These are phyloP conservation scores for Phytophthora hybrid DNA, from an alignment of 352 stramenopile genomes.

Conservation along the genomic window DNA sequence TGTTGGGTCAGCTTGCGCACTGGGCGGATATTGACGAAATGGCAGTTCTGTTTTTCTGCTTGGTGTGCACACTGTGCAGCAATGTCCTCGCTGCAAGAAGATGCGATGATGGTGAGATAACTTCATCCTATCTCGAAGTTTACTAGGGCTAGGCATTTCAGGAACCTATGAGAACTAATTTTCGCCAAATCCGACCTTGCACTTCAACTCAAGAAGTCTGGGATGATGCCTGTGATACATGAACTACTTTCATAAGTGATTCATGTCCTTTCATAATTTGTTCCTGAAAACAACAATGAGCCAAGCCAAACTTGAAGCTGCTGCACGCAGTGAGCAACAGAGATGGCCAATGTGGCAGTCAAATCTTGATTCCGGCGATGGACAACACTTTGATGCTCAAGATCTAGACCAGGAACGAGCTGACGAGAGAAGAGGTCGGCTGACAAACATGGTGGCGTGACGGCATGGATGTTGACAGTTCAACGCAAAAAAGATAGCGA, in stretches of 20 bases:
- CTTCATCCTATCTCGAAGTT: conserved; percentile 27
- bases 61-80: conserved; percentile 19
- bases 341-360: neutral
- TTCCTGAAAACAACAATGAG: neutral
- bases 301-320: neutral
- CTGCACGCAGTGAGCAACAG: neutral
- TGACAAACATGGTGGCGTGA: too few species aligned
- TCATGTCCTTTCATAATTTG: neutral
- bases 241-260: neutral
- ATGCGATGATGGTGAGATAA: conserved; percentile 20
- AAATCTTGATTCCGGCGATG: too few species aligned
- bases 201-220: neutral
- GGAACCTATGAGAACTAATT: conserved; percentile 14
- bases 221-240: neutral
- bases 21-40: conserved; percentile 19
- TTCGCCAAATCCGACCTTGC: conserved; percentile 3
- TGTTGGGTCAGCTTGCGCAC: conserved; percentile 13
- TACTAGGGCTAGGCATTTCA: conserved; percentile 25
- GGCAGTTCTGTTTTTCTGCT: conserved; percentile 19
- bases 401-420: too few species aligned
- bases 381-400: too few species aligned
- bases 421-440: too few species aligned
- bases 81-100: conserved; percentile 4
- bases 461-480: too few species aligned
- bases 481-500: too few species aligned